phyloP scores from a whole-genome alignment of 1,284 basidiomycete genomes.

The Ustilago curta region DNA sequence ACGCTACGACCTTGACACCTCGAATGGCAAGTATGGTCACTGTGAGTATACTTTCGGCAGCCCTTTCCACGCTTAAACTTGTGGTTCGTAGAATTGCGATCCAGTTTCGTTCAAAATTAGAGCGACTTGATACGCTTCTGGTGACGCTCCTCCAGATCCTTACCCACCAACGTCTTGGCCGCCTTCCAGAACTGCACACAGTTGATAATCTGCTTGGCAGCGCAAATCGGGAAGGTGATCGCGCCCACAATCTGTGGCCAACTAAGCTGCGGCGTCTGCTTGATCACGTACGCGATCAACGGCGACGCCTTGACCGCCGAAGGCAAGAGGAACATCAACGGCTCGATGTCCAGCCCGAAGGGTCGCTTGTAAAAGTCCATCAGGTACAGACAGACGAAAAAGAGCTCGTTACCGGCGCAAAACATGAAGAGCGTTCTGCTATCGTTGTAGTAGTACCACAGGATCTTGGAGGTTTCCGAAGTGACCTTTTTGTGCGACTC shows the following conservation, averaged over 20 bases:
- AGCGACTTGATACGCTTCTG: slow-evolving; percentile 37
- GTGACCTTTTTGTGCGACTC: slow-evolving; percentile 91
- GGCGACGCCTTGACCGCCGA: slow-evolving; percentile 38
- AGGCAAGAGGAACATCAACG: slow-evolving; percentile 46
- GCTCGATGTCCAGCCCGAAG: slow-evolving; percentile 54
- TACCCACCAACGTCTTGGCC: slow-evolving; percentile 78
- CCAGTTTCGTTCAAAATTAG: neutral
- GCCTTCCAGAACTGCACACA: slow-evolving; percentile 98
- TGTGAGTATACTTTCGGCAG: neutral
- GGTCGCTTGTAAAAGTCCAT: slow-evolving; percentile 80
- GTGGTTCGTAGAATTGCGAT: neutral
- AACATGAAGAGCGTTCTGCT: slow-evolving; percentile 89
- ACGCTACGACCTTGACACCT: neutral
- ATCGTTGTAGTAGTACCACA: slow-evolving; percentile 94
- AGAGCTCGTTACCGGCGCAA: slow-evolving; percentile 96
- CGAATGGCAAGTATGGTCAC: neutral
- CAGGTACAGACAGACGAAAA: slow-evolving; percentile 95
- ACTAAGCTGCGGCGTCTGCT: slow-evolving; percentile 73
- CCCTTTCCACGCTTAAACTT: neutral
- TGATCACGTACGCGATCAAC: slow-evolving; percentile 49
- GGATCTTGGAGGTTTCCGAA: slow-evolving; percentile 88
- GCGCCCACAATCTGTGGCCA: slow-evolving; percentile 83
- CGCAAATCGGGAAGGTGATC: slow-evolving; percentile 79
- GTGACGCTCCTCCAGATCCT: slow-evolving; percentile 59
- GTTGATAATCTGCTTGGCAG: slow-evolving; percentile 92